Base-by-base conservation (phyloP, 2,329 filamentous ascomycete species). In the Monilinia polystroma region DNA sequence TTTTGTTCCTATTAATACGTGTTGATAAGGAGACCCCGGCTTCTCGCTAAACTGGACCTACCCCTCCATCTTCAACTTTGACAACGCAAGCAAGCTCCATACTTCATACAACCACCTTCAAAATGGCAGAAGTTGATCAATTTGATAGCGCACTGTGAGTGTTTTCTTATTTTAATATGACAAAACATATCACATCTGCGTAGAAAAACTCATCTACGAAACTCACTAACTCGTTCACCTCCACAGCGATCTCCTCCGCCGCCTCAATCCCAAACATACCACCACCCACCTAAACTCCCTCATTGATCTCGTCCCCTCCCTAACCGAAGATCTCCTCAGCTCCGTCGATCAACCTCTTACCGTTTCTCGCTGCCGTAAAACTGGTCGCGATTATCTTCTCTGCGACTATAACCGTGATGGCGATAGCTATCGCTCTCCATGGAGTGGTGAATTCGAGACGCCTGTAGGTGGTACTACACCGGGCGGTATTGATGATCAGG, bases 321-420 rank as follows among this genome's bases (percentile, higher is more conserved):
- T 99, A 68, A 95, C 94, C 76, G 95, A 99, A 84, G 95, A 99
- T 78, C 92, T 99, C 54, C 92, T 99, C 72, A 95, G 94, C 72
- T 97, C 94, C 32, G 95, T 99, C 74, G 95, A 99, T 80, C 94
- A 98, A 79, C 95, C 95, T 32, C 89, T 99, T 67, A 88, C 90
- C 68, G 86, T 96, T 70, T 89, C 90, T 74, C 90, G 91, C 72
- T 98, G 95, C 84, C 87, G 87, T 73, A 91, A 93, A 80, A 90
- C 92, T 43, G 92, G 93, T 74, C 91, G 94, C 73, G 95, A 98
- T 81, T 99, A 97, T 82, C 87, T 99, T 63, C 90, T 97, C 76
- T 99, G 95, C 84, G 95, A 99, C 85, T 99, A 99, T 85, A 99
- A 99, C 85, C 93, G 95, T 71, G 95, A 99, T 80, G 95, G 95